Evolutionary conservation across 2,329 filamentous ascomycete genomes (phyloP), one percentile per base, ranked within the genome.

Genomic region (Apiospora aurea): DNA sequence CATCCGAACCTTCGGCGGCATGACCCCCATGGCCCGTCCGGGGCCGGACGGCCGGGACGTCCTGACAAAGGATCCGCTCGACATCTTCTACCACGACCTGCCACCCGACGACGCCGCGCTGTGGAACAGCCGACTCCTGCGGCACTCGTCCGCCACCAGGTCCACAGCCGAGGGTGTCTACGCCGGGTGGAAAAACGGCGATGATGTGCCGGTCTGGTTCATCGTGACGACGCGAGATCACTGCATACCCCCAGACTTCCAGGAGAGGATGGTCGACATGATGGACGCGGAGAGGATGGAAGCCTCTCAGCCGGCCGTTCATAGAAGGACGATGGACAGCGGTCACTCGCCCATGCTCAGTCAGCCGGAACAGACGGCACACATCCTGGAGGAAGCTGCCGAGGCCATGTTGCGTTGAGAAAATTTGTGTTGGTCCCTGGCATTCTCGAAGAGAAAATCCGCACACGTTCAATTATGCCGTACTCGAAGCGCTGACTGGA

Each of bases 291-390:
- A 49, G 46, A 11, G 46, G 43, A 46, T 16, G 26, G 10, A 24
- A 14, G 11, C 49, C 2, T 2, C 13, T 10, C 3, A 10, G n/a
- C 49, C 49, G 10, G 49, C 13, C 10, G n/a, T 51, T 24, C 49
- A n/a, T 5, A 24, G 49, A 11, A 7, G 11, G 10, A 14, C 24
- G 49, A 14, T 51, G 49, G 49, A 26, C n/a, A 51, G n/a, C n/a
- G 49, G 49, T n/a, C 49, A 51, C 49, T 51, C 49, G n/a, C 49
- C 49, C n/a, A 51, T 51, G 49, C 49, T 51, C n/a, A 26, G 49
- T n/a, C 49, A 26, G 49, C 49, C 49, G 49, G 49, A 51, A 26
- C n/a, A 13, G 49, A 51, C 49, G n/a, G 49, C n/a, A 8, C 11
- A 10, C n/a, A 24, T 51, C 11, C n/a, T 51, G 4, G 11, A 51